A percentile compares a stretch with the other conserved stretches of the same genome.
Conservation (phyloP, 2,329 filamentous ascomycete genomes). For the Diaporthe citrichinensis region DNA sequence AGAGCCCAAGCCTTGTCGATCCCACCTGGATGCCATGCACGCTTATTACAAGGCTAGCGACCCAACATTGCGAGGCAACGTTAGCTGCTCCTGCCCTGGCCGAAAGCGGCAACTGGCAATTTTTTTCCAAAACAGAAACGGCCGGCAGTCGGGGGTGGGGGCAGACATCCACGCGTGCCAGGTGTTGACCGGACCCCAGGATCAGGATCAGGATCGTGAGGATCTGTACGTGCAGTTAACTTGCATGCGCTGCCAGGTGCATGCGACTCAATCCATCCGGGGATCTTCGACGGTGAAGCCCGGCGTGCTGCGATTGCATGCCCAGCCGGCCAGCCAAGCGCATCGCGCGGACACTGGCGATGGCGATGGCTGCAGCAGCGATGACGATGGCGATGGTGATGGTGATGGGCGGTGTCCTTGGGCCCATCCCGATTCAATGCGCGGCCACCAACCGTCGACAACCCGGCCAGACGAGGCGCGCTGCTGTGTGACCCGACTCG, state of each 20-base stretch:
- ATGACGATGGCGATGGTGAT: too few relatives aligned
- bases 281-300: conserved; percentile 13
- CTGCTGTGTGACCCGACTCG: conserved; percentile 17
- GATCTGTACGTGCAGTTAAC: neutral
- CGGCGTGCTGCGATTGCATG: neutral
- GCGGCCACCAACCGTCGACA: neutral
- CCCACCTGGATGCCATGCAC: conserved; percentile 11
- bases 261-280: conserved; percentile 14
- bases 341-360: neutral
- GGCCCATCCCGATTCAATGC: neutral
- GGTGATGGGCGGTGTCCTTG: neutral
- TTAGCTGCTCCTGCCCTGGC: neutral
- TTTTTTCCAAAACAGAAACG: neutral
- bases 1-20: conserved; percentile 1
- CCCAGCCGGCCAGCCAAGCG: neutral
- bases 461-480: neutral
- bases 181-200: neutral
- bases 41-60: conserved; percentile 9
- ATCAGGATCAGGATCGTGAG: conserved; percentile 8
- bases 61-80: neutral
- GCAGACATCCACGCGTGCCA: neutral
- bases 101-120: neutral
- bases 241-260: neutral
- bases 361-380: neutral
- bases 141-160: neutral